These are phyloP conservation scores for Kuraishia ogatae DNA, from an alignment of 805 yeast genomes.

Conservation along the genomic window DNA sequence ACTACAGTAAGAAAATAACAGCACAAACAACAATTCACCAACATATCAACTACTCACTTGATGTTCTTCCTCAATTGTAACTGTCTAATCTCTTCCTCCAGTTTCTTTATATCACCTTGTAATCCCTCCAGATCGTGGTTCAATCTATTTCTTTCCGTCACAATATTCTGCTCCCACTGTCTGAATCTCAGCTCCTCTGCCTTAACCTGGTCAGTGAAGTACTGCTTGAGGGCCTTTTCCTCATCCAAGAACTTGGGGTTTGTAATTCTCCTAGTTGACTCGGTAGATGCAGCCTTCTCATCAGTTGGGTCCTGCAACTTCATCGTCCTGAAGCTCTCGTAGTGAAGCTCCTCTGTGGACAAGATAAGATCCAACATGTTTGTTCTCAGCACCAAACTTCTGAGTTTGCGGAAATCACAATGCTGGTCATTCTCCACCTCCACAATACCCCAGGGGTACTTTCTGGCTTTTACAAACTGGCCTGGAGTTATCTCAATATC, in stretches of 20 bases:
- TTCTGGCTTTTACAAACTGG: slow-evolving; percentile 62
- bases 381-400: slow-evolving; percentile 71
- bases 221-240: slow-evolving; percentile 87
- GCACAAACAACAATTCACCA: background rate
- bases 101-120: slow-evolving; percentile 63
- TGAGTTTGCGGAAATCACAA: slow-evolving; percentile 76
- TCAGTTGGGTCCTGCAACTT: slow-evolving; percentile 45
- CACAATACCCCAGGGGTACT: slow-evolving; percentile 86
- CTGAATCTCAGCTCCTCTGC: slow-evolving; percentile 95
- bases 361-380: slow-evolving; percentile 76
- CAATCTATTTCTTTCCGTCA: slow-evolving; percentile 87
- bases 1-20: background rate
- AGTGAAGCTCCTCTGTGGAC: slow-evolving; percentile 75
- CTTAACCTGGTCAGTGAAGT: slow-evolving; percentile 94
- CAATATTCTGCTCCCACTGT: slow-evolving; percentile 97
- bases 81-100: slow-evolving; percentile 68
- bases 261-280: slow-evolving; percentile 42
- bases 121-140: slow-evolving; percentile 90
- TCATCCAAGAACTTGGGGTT: slow-evolving; percentile 96
- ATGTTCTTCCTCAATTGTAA: slow-evolving; percentile 46
- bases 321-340: slow-evolving; percentile 66
- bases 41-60: slow-evolving; percentile 8
- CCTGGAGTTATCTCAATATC: slow-evolving; percentile 60
- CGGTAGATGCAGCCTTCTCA: slow-evolving; percentile 32
- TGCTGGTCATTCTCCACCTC: slow-evolving; percentile 83